Evolutionary conservation across 2,329 filamentous ascomycete genomes (phyloP), one percentile per base, ranked within the genome.

Genomic region (Neofusicoccum cordaticola): DNA sequence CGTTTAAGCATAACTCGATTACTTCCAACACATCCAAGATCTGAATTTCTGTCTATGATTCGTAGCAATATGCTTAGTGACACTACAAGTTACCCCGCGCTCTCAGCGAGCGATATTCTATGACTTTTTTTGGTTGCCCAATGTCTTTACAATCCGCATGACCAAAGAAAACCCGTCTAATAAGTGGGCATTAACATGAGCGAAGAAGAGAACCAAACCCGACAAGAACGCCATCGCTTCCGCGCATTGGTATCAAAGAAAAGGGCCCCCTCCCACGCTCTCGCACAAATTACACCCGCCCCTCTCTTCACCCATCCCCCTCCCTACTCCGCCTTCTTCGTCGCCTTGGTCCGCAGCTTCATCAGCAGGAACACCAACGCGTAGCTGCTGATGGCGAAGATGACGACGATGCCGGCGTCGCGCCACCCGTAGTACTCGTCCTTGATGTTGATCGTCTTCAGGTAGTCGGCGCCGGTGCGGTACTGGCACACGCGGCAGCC

Each of bases 361-460:
- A 79, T 80, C 39, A 78, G 68, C 34, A 70, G 56, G 67, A 78
- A 84, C 2, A 83, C 82, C 65, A 83, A 62, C 2, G 73, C 77
- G 66, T 89, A 89, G 1, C 81, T 84, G 63, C 80, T 83, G 44
- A 85, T 66, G 1, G 79, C 83, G 68, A 88, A 88, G 4, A 86
- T 75, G 1, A 83, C 83, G 2, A 84, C 81, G 53, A 90, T 86
- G 0, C 71, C 88, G 0, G 85, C 85, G 73, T 91, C 82, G 56
- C 89, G 81, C 89, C 89, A 91, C 0, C 86, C 88, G 68, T 86
- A 87, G 66, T 81, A 85, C 68, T 89, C 86, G 1, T 65, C 63
- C 45, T 52, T 60, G 7, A 91, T 69, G 70, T 90, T 89, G 12
- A 91, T 67, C 0, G 81, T 85, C 2, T 74, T 69, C 2, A 91